These are phyloP conservation scores for Rhizopogon vulgaris DNA, from an alignment of 768 basidiomycete species.

Conservation along the genomic window DNA sequence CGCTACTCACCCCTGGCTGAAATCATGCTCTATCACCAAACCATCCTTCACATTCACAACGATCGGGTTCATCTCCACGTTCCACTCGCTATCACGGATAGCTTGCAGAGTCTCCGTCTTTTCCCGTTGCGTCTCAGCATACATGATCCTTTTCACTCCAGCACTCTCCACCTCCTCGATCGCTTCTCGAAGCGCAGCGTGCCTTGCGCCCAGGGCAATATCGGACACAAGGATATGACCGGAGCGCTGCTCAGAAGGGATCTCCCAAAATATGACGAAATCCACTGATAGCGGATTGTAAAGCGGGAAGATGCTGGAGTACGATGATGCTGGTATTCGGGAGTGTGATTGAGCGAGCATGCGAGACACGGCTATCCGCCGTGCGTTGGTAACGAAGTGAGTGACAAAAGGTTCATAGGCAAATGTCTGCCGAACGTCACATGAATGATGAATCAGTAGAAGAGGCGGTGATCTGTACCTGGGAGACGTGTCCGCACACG, in stretches of 20 bases:
- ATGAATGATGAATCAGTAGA: not conserved
- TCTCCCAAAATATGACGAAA: slow-evolving; percentile 70
- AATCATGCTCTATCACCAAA: slow-evolving; percentile 52
- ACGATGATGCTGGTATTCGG: slow-evolving; percentile 47
- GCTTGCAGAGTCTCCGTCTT: slow-evolving; percentile 59
- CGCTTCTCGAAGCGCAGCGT: slow-evolving; percentile 57
- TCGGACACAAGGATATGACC: slow-evolving; percentile 60
- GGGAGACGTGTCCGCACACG: slow-evolving; percentile 38
- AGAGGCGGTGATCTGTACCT: slow-evolving; percentile 29
- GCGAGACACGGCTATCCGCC: slow-evolving; percentile 35
- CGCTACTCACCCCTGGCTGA: slow-evolving; percentile 56
- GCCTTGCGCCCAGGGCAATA: slow-evolving; percentile 58
- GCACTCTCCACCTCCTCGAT: slow-evolving; percentile 54
- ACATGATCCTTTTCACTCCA: slow-evolving; percentile 79
- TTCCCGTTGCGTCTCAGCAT: slow-evolving; percentile 82
- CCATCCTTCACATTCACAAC: slow-evolving; percentile 43
- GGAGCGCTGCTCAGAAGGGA: slow-evolving; percentile 49
- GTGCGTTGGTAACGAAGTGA: slow-evolving; percentile 47
- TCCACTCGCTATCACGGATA: slow-evolving; percentile 69
- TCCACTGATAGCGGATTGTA: slow-evolving; percentile 71
- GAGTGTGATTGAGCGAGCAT: slow-evolving; percentile 38
- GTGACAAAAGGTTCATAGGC: slow-evolving; percentile 14
- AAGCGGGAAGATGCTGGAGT: slow-evolving; percentile 70
- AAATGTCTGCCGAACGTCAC: not conserved
- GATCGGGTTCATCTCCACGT: slow-evolving; percentile 72